Percentiles rank a stretch among this genome's conserved stretches.
Conservation (phyloP, 257 asterid genomes). For the Gentiana dahurica region DNA sequence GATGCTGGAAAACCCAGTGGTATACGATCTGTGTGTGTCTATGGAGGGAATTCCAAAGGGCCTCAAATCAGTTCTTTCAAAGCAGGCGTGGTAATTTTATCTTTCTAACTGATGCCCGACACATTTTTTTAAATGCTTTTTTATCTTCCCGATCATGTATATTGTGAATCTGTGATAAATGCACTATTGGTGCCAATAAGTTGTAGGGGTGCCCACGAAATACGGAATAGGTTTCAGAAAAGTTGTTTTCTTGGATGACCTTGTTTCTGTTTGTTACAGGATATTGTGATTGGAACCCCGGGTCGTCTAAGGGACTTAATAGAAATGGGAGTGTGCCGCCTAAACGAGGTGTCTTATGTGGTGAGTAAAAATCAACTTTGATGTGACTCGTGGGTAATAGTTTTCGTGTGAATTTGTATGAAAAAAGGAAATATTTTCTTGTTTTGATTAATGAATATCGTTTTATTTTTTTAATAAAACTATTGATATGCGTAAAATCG, state of each 20-base stretch:
- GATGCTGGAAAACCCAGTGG: constrained; percentile 92
- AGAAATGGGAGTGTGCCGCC: constrained; percentile 69
- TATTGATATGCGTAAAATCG: too few species aligned
- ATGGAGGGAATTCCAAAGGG: constrained; percentile 91
- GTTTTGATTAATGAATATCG: too few species aligned
- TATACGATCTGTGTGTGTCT: constrained; percentile 66
- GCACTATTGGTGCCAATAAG: too few species aligned
- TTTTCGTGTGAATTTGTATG: too few species aligned
- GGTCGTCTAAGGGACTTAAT: constrained; percentile 94
- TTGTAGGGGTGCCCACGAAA: too few species aligned
- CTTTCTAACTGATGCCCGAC: constrained; percentile 8
- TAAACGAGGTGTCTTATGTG: constrained; percentile 82
- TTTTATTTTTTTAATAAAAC: too few species aligned
- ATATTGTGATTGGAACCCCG: constrained; percentile 95
- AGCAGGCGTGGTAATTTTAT: constrained; percentile 77
- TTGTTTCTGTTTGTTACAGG: constrained; percentile 35
- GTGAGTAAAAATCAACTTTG: constrained; percentile 33
- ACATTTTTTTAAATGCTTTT: not conserved
- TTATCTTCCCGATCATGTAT: too few species aligned
- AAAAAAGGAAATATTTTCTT: too few species aligned
- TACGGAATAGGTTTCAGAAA: too few species aligned
- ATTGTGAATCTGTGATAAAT: too few species aligned
- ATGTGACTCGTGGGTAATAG: not conserved
- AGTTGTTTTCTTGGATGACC: constrained; percentile 1
- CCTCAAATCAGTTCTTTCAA: constrained; percentile 78